Evolutionary conservation across 805 yeast genomes (phyloP), one percentile per base, ranked within the genome.

Genomic region (Yamadazyma paraphyllophila): DNA sequence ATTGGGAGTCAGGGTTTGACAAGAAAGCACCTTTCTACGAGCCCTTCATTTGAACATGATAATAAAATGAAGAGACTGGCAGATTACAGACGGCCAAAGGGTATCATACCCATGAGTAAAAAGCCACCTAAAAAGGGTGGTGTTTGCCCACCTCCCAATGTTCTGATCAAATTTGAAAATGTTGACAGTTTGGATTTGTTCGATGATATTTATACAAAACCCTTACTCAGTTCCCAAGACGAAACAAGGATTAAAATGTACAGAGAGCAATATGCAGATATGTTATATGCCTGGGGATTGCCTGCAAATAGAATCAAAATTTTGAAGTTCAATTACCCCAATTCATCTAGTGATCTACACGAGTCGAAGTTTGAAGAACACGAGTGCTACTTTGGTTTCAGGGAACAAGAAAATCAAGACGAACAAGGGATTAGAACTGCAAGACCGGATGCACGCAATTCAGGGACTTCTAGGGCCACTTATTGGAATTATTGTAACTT

Each of bases 241-340:
- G 55, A 55, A 7, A 58, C 59, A 1, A 69, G 69, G 39, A 62
- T 78, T 37, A 61, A 58, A 35, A 41, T 56, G 45, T 77, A 80
- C 58, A 62, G 96, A 33, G 73, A 77, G 15, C 84, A 82, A 53
- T 91, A 92, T 61, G 90, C 97, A 0, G 78, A 83, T 14, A 74
- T 91, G 58, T 68, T 91, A 11, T 87, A 78, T 56, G 63, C 77
- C 29, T 92, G 97, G 97, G 95, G 94, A 0, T 70, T 90, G 14
- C 86, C 90, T 0, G 76, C 86, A n/a, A 80, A 83, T 51, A 66
- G 96, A 36, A 81, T 88, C 25, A 91, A 91, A 56, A 77, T 91
- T 9, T 61, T 88, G 45, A 89, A 91, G 63, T 78, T 80, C 67
- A 85, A 84, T 55, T 76, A 74, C 48, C 63, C 77, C 3, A 49